phyloP scores from a whole-genome alignment of 805 yeast genomes.

The Hanseniaspora vineae region DNA sequence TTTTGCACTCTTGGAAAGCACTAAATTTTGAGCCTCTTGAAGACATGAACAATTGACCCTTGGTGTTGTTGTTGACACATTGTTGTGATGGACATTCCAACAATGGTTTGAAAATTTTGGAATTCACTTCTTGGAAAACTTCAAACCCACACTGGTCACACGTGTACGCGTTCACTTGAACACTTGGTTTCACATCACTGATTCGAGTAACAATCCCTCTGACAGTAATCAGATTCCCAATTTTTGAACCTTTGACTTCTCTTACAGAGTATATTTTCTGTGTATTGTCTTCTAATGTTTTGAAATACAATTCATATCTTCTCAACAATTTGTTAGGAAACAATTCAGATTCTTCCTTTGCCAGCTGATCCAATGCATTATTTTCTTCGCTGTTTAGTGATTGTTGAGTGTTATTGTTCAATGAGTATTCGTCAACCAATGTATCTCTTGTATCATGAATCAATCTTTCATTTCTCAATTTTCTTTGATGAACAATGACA shows the following conservation, averaged over 20 bases:
- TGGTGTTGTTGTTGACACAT: conserved; percentile 65
- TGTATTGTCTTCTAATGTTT: conserved; percentile 46
- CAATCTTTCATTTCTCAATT: conserved; percentile 45
- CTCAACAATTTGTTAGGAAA: conserved; percentile 84
- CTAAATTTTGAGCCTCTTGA: conserved; percentile 93
- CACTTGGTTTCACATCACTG: conserved; percentile 89
- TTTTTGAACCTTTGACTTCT: conserved; percentile 67
- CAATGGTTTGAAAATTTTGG: conserved; percentile 78
- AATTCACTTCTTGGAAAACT: conserved; percentile 85
- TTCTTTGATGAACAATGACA: conserved; percentile 83
- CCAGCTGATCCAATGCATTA: conserved; percentile 11
- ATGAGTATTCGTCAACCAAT: no score
- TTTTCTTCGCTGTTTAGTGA: conserved; percentile 8
- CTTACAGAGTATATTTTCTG: conserved; percentile 63
- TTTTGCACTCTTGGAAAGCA: conserved; percentile 88
- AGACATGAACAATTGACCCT: conserved; percentile 82
- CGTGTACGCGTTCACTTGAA: conserved; percentile 85
- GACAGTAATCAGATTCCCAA: conserved; percentile 82
- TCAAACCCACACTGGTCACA: conserved; percentile 97
- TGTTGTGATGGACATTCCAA: conserved; percentile 72
- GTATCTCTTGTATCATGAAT: neutral
- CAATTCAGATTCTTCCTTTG: conserved; percentile 32
- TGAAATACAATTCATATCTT: conserved; percentile 75
- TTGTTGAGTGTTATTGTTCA: conserved; percentile 4
- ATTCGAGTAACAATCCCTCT: conserved; percentile 93